Evolutionary conservation across 2,329 filamentous ascomycete species (phyloP).

Genomic region (Trichoderma simmonsii): DNA sequence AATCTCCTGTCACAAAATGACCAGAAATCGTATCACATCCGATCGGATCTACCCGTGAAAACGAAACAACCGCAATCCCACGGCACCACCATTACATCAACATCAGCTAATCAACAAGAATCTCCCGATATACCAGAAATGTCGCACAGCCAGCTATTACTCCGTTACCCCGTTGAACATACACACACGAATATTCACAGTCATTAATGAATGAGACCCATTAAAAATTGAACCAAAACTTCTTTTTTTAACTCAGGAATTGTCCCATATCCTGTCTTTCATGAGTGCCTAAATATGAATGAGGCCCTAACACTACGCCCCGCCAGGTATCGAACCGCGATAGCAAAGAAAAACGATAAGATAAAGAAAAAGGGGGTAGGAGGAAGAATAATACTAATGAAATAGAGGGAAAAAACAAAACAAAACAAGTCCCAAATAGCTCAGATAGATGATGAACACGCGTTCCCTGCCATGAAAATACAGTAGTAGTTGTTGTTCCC

Average conservation of each 20-base stretch:
- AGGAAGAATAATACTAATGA: background rate
- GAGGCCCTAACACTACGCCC: conserved; percentile 10
- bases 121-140: background rate
- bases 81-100: background rate
- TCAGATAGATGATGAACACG: background rate
- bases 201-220: background rate
- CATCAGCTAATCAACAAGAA: background rate
- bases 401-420: background rate
- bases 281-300: background rate
- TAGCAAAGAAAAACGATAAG: background rate
- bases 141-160: background rate
- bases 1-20: background rate
- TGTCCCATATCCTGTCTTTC: conserved; percentile 3
- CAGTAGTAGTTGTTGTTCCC: background rate
- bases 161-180: background rate
- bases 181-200: background rate
- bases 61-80: background rate
- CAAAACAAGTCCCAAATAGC: background rate
- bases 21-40: background rate
- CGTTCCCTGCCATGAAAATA: conserved; percentile 7
- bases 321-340: conserved; percentile 13
- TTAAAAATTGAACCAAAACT: background rate
- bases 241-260: background rate
- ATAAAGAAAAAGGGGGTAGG: background rate
- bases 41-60: background rate